These are phyloP conservation scores for Aschersonia sp. DNA, from an alignment of 2,329 filamentous ascomycete genomes.

Conservation along the genomic window DNA sequence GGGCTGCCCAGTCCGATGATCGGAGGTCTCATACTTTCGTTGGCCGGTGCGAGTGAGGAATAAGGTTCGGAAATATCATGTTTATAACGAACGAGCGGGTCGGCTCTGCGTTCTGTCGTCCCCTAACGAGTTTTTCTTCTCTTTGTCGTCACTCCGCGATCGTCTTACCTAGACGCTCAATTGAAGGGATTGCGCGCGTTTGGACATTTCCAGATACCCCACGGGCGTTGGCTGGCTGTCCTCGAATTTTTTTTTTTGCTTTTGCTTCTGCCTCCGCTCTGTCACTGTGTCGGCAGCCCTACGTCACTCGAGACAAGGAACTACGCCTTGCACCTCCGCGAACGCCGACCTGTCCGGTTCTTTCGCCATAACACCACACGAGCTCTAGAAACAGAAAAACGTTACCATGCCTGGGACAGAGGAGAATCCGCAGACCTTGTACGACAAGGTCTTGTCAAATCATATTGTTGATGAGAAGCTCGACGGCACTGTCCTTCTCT, in stretches of 20 bases:
- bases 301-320: background rate
- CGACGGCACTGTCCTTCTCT: conserved; percentile 83
- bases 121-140: too few species aligned
- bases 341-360: background rate
- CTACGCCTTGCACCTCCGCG: too few species aligned
- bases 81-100: too few species aligned
- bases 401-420: conserved; percentile 57
- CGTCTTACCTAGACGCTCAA: background rate
- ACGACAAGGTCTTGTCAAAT: conserved; percentile 93
- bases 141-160: too few species aligned
- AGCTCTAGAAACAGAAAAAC: background rate
- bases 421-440: conserved; percentile 66
- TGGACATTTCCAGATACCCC: too few species aligned
- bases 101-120: too few species aligned
- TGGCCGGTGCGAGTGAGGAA: background rate
- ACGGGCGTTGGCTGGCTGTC: background rate
- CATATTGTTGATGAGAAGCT: conserved; percentile 93
- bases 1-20: background rate
- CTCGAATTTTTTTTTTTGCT: background rate
- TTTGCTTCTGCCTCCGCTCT: background rate
- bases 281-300: background rate
- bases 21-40: background rate
- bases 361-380: background rate
- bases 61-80: too few species aligned
- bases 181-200: too few species aligned